phyloP scores from a whole-genome alignment of 2,329 filamentous ascomycete genomes.

The Trichophyton rubrum region DNA sequence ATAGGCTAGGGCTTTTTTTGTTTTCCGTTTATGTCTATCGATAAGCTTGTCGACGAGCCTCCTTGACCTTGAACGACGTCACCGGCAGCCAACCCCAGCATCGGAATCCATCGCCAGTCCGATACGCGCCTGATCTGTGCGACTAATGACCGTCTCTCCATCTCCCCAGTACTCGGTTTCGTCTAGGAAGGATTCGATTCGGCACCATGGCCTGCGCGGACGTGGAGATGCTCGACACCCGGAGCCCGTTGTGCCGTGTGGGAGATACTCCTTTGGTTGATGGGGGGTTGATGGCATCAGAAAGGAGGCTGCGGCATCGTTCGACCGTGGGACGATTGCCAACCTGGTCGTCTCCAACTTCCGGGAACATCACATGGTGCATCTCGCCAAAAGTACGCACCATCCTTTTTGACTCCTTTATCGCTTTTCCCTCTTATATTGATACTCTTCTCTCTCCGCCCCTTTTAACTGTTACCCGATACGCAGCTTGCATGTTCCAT shows the following conservation, averaged over 20 bases:
- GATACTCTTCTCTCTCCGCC: not conserved
- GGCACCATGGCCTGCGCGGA: not conserved
- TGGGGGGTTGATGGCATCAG: not conserved
- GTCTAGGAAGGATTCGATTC: not conserved
- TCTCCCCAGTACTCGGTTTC: conserved; percentile 1
- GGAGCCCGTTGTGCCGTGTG: not conserved
- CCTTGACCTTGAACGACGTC: not conserved
- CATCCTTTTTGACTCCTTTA: not conserved
- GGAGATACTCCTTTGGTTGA: not conserved
- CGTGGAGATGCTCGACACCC: not conserved
- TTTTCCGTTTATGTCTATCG: not conserved
- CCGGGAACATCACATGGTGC: not conserved
- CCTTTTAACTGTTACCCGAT: too few relatives aligned
- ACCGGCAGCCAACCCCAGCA: not conserved
- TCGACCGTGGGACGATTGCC: not conserved
- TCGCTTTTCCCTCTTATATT: not conserved
- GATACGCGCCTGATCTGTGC: not conserved
- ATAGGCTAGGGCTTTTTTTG: not conserved
- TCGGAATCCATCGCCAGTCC: not conserved
- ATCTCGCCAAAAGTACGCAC: conserved; percentile 1
- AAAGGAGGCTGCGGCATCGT: not conserved
- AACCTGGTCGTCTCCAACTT: not conserved
- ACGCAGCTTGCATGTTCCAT: not conserved
- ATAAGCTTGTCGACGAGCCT: not conserved
- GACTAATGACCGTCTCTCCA: conserved; percentile 3